These are phyloP conservation scores for Fraxinus xanthoxyloides DNA, from an alignment of 305 asterid genomes.

Conservation along the genomic window DNA sequence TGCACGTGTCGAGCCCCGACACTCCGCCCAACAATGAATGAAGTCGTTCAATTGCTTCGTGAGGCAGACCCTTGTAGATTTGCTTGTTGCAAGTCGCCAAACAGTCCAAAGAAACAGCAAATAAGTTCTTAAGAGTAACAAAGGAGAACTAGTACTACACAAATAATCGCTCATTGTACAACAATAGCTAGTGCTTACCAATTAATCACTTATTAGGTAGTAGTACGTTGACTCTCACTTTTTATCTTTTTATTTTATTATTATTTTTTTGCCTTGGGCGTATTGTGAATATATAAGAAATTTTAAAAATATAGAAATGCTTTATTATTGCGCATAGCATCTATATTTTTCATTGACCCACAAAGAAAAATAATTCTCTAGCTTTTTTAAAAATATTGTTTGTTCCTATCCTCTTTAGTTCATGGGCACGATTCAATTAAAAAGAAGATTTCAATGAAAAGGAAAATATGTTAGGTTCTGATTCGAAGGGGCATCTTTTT, in stretches of 20 bases:
- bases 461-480: constrained; percentile 32
- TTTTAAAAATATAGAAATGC: constrained; percentile 27
- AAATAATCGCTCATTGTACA: not conserved
- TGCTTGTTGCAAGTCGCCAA: constrained; percentile 42
- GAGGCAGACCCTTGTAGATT: constrained; percentile 77
- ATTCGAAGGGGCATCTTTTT: constrained; percentile 36
- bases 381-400: constrained; percentile 16
- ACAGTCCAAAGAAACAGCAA: constrained; percentile 25
- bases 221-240: not conserved
- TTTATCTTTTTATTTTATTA: constrained; percentile 4
- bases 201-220: not conserved
- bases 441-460: constrained; percentile 14
- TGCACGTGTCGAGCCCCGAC: constrained; percentile 69
- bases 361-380: constrained; percentile 26
- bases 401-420: constrained; percentile 9
- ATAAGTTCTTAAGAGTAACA: not conserved
- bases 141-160: not conserved
- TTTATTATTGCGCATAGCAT: constrained; percentile 40
- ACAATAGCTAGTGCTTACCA: not conserved
- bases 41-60: constrained; percentile 65
- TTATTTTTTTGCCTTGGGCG: constrained; percentile 12
- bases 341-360: constrained; percentile 35
- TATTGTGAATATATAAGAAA: constrained; percentile 33
- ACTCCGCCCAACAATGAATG: constrained; percentile 75
- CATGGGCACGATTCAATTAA: constrained; percentile 24